These are phyloP conservation scores for Quercus tomentella DNA, from an alignment of 331 rosid species.

Conservation along the genomic window DNA sequence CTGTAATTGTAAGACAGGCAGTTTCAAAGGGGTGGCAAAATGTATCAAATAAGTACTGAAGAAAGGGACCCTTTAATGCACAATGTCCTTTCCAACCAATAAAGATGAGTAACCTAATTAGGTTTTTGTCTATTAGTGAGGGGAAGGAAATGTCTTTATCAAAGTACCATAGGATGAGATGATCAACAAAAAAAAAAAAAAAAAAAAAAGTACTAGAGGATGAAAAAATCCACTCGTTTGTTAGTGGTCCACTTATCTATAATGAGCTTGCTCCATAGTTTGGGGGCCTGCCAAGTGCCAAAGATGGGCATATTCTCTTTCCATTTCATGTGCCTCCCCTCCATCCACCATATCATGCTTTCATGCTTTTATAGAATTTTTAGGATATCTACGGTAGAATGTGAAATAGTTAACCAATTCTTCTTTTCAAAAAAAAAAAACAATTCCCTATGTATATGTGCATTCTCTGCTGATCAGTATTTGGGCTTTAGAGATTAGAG, in stretches of 20 bases:
- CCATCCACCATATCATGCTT: too few relatives aligned
- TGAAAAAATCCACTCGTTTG: slow-evolving; percentile 5
- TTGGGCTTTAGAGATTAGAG: slow-evolving; percentile 39
- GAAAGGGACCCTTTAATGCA: slow-evolving; percentile 8
- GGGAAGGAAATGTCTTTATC: slow-evolving; percentile 17
- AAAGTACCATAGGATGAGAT: slow-evolving; percentile 3
- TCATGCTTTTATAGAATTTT: too few relatives aligned
- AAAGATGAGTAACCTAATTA: slow-evolving; percentile 12
- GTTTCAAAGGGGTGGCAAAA: background rate
- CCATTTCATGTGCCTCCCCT: background rate
- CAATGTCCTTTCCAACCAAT: slow-evolving; percentile 2
- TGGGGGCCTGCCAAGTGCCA: slow-evolving; percentile 21
- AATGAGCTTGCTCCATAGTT: slow-evolving; percentile 17
- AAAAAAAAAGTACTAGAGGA: slow-evolving; percentile 3
- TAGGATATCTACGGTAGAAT: too few relatives aligned
- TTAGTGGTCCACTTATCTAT: slow-evolving; percentile 38
- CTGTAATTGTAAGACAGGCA: too few relatives aligned
- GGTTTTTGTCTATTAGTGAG: background rate
- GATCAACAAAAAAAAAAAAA: too few relatives aligned
- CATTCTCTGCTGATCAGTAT: slow-evolving; percentile 22
- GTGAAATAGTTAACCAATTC: too few relatives aligned
- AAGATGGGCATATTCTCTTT: slow-evolving; percentile 22
- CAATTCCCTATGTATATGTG: too few relatives aligned
- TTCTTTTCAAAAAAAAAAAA: too few relatives aligned
- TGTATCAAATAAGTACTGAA: background rate